Evolutionary conservation across 106 monocot genomes (phyloP), one percentile per base, ranked within the genome.

Genomic region (Dendrobium huoshanense): DNA sequence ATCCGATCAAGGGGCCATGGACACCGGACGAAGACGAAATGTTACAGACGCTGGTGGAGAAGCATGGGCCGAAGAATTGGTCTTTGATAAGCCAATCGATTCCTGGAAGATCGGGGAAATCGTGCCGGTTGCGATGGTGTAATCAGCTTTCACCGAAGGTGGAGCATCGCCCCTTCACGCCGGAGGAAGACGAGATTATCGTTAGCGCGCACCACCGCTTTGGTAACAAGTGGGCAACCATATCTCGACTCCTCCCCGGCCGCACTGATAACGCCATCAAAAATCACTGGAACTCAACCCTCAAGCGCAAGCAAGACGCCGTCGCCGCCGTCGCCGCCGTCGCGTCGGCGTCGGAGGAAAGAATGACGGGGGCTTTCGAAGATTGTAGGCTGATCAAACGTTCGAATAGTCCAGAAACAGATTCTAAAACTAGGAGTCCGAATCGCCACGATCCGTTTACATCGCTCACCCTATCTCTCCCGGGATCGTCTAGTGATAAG

Each of bases 231-330:
- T 92, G 92, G 92, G 92, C 92, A 7, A 92, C 92, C 78, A 92
- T 92, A 78, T 89, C 92, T 15, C 81, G 92, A 5, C 77, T 92
- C 2, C 82, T 92, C 1, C 78, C 85, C 27, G 92, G 92, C 44
- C 89, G 92, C 18, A 92, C 89, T 24, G 92, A 92, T 84, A 92
- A 92, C 92, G 87, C 87, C 64, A 86, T 92, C 9, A 92, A 92
- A 59, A 92, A 92, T 75, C 92, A 92, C 84, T 92, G 92, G 92
- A 92, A 92, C 85, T 92, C 92, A 33, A 92, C 92, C n/a, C 83
- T 92, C 43, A 92, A 92, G 83, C 83, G 92, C 15, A 91, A 91
- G 85, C 79, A 68, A 72, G 41, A 44, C 3, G 17, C 4, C 6
- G 19, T 24, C 1, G 41, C 55, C 3, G 17, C 4, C 6, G 19